These are phyloP conservation scores for Thielaviopsis populi DNA, from an alignment of 2,329 filamentous ascomycete species.

Conservation along the genomic window DNA sequence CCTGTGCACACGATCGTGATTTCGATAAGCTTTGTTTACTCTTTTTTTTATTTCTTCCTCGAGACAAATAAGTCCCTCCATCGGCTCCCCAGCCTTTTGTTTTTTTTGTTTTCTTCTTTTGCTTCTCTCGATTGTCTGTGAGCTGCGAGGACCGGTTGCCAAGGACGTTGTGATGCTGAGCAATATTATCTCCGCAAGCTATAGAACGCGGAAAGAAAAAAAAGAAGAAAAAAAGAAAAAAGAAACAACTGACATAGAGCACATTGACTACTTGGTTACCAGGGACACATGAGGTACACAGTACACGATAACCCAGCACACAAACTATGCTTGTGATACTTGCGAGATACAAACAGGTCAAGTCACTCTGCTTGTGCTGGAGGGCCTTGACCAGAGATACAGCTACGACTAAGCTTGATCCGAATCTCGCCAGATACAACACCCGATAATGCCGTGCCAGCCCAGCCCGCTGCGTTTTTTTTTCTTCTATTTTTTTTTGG, in stretches of 20 bases:
- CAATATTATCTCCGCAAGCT: neutral
- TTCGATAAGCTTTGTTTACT: neutral
- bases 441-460: neutral
- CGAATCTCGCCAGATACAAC: neutral
- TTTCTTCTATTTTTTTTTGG: neutral
- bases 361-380: too few species aligned
- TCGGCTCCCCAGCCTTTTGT: neutral
- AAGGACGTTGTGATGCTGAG: constrained; percentile 1
- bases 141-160: neutral
- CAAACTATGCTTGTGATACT: neutral
- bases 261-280: neutral
- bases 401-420: too few species aligned
- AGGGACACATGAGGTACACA: neutral
- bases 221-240: neutral
- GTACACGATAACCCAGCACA: neutral
- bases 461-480: neutral
- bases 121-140: neutral
- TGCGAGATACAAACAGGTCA: too few species aligned
- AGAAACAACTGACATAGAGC: neutral
- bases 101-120: neutral
- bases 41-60: neutral
- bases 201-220: neutral
- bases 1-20: constrained; percentile 1
- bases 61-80: neutral
- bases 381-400: too few species aligned